phyloP scores from a whole-genome alignment of 1,139 yeast genomes.

The Pichia terricola region DNA sequence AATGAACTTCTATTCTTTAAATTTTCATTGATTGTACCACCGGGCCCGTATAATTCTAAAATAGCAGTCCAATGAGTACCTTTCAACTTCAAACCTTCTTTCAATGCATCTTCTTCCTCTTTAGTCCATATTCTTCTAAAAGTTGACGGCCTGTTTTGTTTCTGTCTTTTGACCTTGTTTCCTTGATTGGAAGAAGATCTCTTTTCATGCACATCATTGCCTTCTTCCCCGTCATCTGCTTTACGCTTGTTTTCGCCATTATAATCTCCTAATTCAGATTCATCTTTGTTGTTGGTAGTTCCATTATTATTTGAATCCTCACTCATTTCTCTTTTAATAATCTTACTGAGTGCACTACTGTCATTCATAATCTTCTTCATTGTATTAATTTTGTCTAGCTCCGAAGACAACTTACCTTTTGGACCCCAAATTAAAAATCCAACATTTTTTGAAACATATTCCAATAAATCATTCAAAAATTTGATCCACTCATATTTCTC shows the following conservation, averaged over 20 bases:
- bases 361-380: conserved; percentile 1
- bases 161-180: conserved; percentile 9
- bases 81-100: conserved; percentile 68
- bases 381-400: conserved; percentile 14
- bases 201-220: neutral
- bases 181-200: neutral
- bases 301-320: neutral
- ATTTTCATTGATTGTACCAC: conserved; percentile 77
- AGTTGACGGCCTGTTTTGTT: conserved; percentile 22
- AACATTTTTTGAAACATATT: conserved; percentile 68
- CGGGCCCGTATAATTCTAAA: conserved; percentile 80
- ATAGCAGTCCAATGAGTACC: conserved; percentile 96
- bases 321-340: neutral
- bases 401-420: conserved; percentile 32
- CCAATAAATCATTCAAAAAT: conserved; percentile 65
- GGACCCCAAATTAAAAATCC: conserved; percentile 66
- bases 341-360: neutral
- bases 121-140: conserved; percentile 74
- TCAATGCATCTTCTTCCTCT: conserved; percentile 79
- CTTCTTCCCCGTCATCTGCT: neutral
- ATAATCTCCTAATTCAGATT: neutral
- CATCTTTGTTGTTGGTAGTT: neutral
- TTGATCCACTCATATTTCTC: conserved; percentile 67
- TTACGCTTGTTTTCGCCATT: neutral
- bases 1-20: conserved; percentile 82